A percentile compares a stretch with the other conserved stretches of the same genome.
phyloP scores from a whole-genome alignment of 1,284 basidiomycete genomes.

The Entoloma clypeatum region DNA sequence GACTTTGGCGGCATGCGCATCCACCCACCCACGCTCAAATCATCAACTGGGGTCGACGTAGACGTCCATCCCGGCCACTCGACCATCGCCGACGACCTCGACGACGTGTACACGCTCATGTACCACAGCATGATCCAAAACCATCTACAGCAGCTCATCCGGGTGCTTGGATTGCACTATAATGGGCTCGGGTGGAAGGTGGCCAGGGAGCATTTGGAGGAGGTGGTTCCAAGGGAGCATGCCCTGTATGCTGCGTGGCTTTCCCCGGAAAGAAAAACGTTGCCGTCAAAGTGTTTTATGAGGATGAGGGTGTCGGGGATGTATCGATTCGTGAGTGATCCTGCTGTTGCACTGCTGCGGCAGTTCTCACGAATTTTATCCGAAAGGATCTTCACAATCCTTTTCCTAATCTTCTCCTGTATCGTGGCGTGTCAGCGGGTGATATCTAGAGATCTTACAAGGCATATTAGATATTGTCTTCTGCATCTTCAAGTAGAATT shows the following conservation, averaged over 20 bases:
- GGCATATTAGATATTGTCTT: too few relatives aligned
- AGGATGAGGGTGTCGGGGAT: conserved; percentile 51
- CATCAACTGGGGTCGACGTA: conserved; percentile 43
- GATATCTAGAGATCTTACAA: too few relatives aligned
- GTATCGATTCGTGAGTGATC: conserved; percentile 43
- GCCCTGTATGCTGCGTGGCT: conserved; percentile 43
- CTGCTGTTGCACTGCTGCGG: background rate
- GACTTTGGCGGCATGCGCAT: conserved; percentile 53
- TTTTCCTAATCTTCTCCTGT: conserved; percentile 49
- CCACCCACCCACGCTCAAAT: conserved; percentile 42
- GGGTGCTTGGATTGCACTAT: conserved; percentile 49
- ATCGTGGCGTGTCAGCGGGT: conserved; percentile 31
- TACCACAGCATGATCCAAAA: conserved; percentile 54
- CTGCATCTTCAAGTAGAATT: too few relatives aligned
- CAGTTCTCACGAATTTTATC: conserved; percentile 9
- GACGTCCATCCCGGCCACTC: conserved; percentile 46
- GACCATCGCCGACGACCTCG: conserved; percentile 43
- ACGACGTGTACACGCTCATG: conserved; percentile 51
- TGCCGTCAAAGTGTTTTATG: conserved; percentile 51
- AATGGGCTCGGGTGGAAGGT: conserved; percentile 46
- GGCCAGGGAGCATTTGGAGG: conserved; percentile 38
- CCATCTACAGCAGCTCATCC: conserved; percentile 50
- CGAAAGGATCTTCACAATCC: conserved; percentile 45
- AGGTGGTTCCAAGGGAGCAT: conserved; percentile 39
- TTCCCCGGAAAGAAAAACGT: conserved; percentile 39